Conservation (phyloP, 2,329 filamentous ascomycete species). For the Calonectria ilicicola region DNA sequence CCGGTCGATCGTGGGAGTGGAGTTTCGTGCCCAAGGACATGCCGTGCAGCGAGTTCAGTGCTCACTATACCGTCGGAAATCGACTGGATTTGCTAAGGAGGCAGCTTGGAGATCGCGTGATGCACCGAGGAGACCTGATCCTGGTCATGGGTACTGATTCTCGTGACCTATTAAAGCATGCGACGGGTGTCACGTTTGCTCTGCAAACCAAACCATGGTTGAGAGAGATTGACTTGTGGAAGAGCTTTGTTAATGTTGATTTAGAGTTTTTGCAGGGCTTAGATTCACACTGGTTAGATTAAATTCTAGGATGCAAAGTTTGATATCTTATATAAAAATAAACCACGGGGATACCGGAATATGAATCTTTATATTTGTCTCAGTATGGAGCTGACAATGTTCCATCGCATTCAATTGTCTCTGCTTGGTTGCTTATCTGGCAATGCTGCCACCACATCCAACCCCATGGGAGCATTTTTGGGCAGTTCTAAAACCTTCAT, state of each 20-base stretch:
- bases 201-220: conserved; percentile 46
- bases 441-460: not conserved
- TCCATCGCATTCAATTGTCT: no score
- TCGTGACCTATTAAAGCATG: conserved; percentile 37
- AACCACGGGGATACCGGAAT: no score
- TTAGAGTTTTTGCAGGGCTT: conserved; percentile 34
- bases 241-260: conserved; percentile 46
- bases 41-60: conserved; percentile 40
- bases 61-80: conserved; percentile 21
- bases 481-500: not conserved
- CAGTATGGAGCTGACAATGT: no score
- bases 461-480: not conserved
- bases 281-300: conserved; percentile 40
- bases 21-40: conserved; percentile 46
- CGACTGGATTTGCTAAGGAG: conserved; percentile 30
- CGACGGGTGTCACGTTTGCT: conserved; percentile 41
- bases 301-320: no score
- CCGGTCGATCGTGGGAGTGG: conserved; percentile 41
- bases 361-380: no score
- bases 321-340: no score
- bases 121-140: conserved; percentile 40
- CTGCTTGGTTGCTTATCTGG: not conserved
- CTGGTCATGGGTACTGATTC: conserved; percentile 41
- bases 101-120: conserved; percentile 35
- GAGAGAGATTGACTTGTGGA: conserved; percentile 43